phyloP scores from a whole-genome alignment of 495 filamentous ascomycete genomes.

The Neurospora sublineolata region DNA sequence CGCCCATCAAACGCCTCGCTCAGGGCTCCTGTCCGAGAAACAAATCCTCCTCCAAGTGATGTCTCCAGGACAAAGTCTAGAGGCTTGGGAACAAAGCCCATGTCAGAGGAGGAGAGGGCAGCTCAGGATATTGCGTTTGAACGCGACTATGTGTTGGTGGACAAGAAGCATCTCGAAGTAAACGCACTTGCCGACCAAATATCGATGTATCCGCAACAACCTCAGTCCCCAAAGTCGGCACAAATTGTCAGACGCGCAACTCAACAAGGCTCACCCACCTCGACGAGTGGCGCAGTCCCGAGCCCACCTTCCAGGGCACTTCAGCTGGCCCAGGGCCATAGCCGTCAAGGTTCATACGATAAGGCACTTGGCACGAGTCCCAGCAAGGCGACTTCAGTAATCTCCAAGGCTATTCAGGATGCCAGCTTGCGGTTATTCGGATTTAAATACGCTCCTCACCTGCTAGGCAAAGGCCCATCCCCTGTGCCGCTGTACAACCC shows the following conservation, averaged over 20 bases:
- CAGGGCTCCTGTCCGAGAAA: slow-evolving; percentile 13
- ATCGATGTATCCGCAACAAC: slow-evolving; percentile 56
- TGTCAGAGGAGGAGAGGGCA: slow-evolving; percentile 57
- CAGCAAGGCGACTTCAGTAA: slow-evolving; percentile 71
- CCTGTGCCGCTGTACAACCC: slow-evolving; percentile 69
- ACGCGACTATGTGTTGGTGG: slow-evolving; percentile 88
- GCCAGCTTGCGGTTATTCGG: slow-evolving; percentile 78
- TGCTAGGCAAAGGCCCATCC: slow-evolving; percentile 58
- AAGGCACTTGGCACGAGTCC: slow-evolving; percentile 64
- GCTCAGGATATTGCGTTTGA: slow-evolving; percentile 84
- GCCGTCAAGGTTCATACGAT: slow-evolving; percentile 67
- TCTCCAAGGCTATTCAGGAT: slow-evolving; percentile 89
- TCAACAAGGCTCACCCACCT: slow-evolving; percentile 52
- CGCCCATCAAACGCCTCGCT: slow-evolving; percentile 27
- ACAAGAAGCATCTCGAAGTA: slow-evolving; percentile 88
- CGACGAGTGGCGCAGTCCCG: slow-evolving; percentile 47
- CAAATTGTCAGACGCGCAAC: slow-evolving; percentile 42
- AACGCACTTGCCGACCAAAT: slow-evolving; percentile 96
- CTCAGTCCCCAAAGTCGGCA: slow-evolving; percentile 32
- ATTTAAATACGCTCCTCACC: slow-evolving; percentile 54
- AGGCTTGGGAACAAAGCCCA: slow-evolving; percentile 21
- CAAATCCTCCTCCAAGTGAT: slow-evolving; percentile 7
- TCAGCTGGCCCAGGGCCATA: slow-evolving; percentile 52
- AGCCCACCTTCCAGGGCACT: slow-evolving; percentile 48
- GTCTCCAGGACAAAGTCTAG: slow-evolving; percentile 4